Conservation (phyloP, 345 rosid species). For the Adansonia digitata region DNA sequence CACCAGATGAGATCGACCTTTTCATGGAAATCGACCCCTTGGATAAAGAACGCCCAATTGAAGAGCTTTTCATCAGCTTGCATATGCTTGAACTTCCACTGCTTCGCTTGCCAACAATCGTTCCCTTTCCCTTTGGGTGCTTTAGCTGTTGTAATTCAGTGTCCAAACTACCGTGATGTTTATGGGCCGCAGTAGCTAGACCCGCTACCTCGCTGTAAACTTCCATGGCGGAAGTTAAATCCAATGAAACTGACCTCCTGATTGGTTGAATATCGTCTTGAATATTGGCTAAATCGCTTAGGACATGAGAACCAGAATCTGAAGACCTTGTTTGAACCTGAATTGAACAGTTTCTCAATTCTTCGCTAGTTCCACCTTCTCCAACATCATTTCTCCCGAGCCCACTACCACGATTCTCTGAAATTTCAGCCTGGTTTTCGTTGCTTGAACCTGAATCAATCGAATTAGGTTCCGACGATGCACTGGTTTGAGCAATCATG, state of each 20-base stretch:
- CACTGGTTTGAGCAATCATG: conserved; percentile 3
- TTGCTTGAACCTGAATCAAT: conserved; percentile 19
- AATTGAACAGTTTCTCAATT: too few relatives aligned
- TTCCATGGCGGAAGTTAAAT: conserved; percentile 28
- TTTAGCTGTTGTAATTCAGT: conserved; percentile 1
- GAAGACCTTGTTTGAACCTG: background rate
- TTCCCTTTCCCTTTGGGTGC: too few relatives aligned
- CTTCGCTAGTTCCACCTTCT: too few relatives aligned
- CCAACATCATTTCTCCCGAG: too few relatives aligned
- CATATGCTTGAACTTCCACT: conserved; percentile 24
- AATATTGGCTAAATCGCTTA: conserved; percentile 26
- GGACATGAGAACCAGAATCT: conserved; percentile 18
- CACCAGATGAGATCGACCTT: conserved; percentile 31
- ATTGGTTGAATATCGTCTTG: conserved; percentile 21
- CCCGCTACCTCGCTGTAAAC: conserved; percentile 15
- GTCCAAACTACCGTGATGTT: conserved; percentile 3
- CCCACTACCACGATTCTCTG: too few relatives aligned
- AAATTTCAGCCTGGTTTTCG: conserved; percentile 14
- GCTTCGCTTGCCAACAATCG: conserved; percentile 8
- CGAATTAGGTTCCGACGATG: conserved; percentile 9
- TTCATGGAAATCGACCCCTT: conserved; percentile 37
- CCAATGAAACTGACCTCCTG: conserved; percentile 57
- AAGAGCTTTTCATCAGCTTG: conserved; percentile 29
- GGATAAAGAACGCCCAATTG: conserved; percentile 33
- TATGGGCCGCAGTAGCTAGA: background rate